phyloP scores from a whole-genome alignment of 257 asterid species.

The Thymus quinquecostatus region DNA sequence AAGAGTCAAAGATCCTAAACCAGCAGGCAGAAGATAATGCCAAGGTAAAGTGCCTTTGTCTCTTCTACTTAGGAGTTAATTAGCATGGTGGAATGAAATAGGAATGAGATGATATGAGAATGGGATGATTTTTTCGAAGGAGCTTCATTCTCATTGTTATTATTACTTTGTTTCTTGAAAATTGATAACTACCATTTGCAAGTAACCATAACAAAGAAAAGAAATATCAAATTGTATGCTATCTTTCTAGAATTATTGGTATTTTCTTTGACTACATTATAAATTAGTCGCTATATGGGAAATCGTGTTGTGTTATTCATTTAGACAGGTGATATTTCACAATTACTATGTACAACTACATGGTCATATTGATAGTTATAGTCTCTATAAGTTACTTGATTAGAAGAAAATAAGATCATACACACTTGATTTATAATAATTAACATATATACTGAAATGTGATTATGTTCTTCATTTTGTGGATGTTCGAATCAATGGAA shows the following conservation, averaged over 20 bases:
- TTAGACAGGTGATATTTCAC: not conserved
- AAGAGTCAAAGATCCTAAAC: constrained; percentile 64
- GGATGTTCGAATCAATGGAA: not conserved
- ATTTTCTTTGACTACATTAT: not conserved
- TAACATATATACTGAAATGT: not conserved
- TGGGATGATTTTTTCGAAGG: no score
- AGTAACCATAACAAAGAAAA: no score
- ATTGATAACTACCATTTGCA: no score
- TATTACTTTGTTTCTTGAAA: no score
- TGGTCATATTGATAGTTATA: not conserved
- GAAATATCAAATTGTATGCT: not conserved
- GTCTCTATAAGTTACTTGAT: not conserved
- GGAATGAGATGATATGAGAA: no score
- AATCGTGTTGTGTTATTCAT: not conserved
- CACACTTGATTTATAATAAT: not conserved
- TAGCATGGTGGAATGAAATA: no score
- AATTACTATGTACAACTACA: not conserved
- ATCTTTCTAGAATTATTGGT: not conserved
- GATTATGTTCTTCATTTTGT: not conserved
- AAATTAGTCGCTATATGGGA: not conserved
- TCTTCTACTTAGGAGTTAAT: no score
- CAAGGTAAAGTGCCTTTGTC: constrained; percentile 48
- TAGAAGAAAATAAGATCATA: not conserved
- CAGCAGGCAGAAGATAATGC: constrained; percentile 81
- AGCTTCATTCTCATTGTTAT: no score